A percentile compares a stretch with the other conserved stretches of the same genome.
phyloP scores from a whole-genome alignment of 2,329 filamentous ascomycete species.

The Phaeosphaeria sp. region DNA sequence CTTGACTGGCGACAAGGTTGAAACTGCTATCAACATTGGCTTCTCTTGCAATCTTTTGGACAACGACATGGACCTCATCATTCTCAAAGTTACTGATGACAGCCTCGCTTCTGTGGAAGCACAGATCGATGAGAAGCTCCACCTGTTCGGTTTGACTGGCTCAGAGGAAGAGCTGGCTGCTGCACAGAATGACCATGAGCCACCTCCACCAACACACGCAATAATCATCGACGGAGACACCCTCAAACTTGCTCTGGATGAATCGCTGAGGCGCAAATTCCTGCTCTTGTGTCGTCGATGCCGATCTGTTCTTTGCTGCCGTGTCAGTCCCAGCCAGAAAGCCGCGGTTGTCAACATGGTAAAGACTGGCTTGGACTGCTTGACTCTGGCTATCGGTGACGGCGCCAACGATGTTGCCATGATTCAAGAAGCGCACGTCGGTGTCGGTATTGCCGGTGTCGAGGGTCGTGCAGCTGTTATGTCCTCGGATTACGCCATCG shows the following conservation, averaged over 20 bases:
- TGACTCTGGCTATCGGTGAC: conserved; percentile 91
- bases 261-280: conserved; percentile 87
- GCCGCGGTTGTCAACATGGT: conserved; percentile 97
- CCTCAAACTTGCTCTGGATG: conserved; percentile 84
- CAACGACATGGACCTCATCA: conserved; percentile 96
- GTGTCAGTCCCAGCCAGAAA: conserved; percentile 96
- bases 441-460: conserved; percentile 85
- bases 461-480: conserved; percentile 86
- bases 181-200: conserved; percentile 83
- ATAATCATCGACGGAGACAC: conserved; percentile 95
- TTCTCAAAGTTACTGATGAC: conserved; percentile 85
- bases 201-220: conserved; percentile 86
- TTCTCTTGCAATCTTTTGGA: conserved; percentile 98
- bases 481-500: conserved; percentile 87
- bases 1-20: conserved; percentile 96
- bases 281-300: conserved; percentile 95
- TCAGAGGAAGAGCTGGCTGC: conserved; percentile 82
- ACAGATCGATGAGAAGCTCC: conserved; percentile 76
- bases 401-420: conserved; percentile 93
- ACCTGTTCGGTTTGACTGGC: conserved; percentile 78
- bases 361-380: conserved; percentile 91
- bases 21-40: conserved; percentile 99
- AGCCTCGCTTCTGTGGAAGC: conserved; percentile 68
- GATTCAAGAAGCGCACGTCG: conserved; percentile 90
- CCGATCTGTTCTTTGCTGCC: conserved; percentile 93